These are phyloP conservation scores for Aspergillus saccharolyticus DNA, from an alignment of 495 filamentous ascomycete species.

Conservation along the genomic window DNA sequence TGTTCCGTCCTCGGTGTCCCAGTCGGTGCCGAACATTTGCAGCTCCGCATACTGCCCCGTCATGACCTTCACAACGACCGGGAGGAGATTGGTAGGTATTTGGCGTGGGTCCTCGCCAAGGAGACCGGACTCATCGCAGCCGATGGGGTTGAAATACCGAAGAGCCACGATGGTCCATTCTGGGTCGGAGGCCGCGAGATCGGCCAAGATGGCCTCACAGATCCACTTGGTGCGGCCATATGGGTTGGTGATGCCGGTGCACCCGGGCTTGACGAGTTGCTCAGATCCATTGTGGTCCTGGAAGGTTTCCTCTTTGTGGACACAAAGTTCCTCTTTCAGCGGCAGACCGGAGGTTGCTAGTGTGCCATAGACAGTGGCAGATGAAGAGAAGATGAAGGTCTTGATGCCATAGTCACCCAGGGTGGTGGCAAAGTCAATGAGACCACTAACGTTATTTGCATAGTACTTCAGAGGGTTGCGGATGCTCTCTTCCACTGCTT, in stretches of 20 bases:
- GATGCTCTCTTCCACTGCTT: slow-evolving; percentile 52
- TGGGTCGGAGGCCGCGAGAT: slow-evolving; percentile 53
- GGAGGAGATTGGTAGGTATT: slow-evolving; percentile 58
- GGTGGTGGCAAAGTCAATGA: slow-evolving; percentile 53
- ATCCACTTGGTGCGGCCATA: slow-evolving; percentile 66
- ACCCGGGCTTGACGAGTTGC: slow-evolving; percentile 33
- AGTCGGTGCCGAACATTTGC: slow-evolving; percentile 59
- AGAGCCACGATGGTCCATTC: slow-evolving; percentile 58
- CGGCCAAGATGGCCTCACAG: slow-evolving; percentile 59
- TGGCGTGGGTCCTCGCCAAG: slow-evolving; percentile 62
- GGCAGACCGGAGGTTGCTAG: slow-evolving; percentile 49
- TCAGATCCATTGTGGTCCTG: slow-evolving; percentile 29
- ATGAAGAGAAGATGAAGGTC: slow-evolving; percentile 63
- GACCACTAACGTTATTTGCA: slow-evolving; percentile 59
- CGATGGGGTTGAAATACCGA: slow-evolving; percentile 65
- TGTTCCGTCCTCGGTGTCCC: slow-evolving; percentile 59
- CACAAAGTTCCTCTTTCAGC: slow-evolving; percentile 55
- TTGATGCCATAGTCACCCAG: slow-evolving; percentile 56
- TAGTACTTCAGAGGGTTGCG: slow-evolving; percentile 56
- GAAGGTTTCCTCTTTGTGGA: slow-evolving; percentile 45
- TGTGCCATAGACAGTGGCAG: slow-evolving; percentile 60
- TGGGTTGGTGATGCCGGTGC: slow-evolving; percentile 56
- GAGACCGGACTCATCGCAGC: slow-evolving; percentile 58
- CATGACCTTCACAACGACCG: slow-evolving; percentile 56
- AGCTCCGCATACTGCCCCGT: slow-evolving; percentile 49